Evolutionary conservation across 495 filamentous ascomycete species (phyloP), one percentile per base, ranked within the genome.

Genomic region (Aspergillus funiculosus): DNA sequence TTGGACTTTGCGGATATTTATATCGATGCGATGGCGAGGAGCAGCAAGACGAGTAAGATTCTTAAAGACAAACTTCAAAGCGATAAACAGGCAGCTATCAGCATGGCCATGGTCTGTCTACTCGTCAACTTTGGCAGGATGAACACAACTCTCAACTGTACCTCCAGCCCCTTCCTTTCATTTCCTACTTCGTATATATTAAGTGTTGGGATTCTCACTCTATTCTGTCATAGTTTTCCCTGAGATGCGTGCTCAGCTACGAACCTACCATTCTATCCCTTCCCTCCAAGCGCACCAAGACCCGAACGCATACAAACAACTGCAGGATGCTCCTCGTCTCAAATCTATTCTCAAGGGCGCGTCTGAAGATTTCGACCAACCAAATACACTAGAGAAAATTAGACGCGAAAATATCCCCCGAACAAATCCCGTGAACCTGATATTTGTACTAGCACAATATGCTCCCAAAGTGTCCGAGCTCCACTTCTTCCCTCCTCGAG

Each of bases 51-150:
- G 21, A 97, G 92, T 69, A 96, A 97, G 67, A 94, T 98, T 48
- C 74, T 98, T 39, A 86, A 94, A 60, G 92, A 98, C 56, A 98
- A 98, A 73, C 77, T 98, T 53, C 80, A 95, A 56, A 91, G 80
- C 56, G 92, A 97, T 61, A 84, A 87, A 54, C 80, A 85, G 44
- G 89, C 88, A 31, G 92, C 94, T 21, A 85, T 94, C 61, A 88
- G 86, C 58, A 98, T 98, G 94, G 92, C 92, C 6, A 98, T 98
- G 92, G 89, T 98, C 46, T 98, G 92, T 71, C 68, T 98, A 57
- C 70, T 98, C 59, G 92, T 98, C 57, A 98, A 98, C 61, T 83
- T 98, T 51, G 92, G 92, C 31, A 77, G 92, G 47, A 98, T 98
- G 94, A 98, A 98, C 65, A 98, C 92, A 11, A 98, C 92, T 0